Evolutionary conservation across 495 filamentous ascomycete genomes (phyloP), one percentile per base, ranked within the genome.

Genomic region (Jackrogersella minutella): DNA sequence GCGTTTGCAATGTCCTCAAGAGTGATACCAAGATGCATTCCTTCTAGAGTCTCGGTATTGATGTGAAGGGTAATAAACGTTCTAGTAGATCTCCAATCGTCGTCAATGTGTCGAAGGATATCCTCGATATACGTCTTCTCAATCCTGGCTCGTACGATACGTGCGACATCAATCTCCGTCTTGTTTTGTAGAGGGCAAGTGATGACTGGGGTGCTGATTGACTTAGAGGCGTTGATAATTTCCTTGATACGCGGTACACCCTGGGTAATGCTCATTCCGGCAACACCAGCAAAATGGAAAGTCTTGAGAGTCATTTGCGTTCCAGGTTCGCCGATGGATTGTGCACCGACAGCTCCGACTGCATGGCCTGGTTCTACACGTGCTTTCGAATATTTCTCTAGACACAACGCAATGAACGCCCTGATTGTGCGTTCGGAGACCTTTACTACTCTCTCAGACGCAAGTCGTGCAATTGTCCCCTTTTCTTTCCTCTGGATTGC

Each of bases 261-360:
- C 73, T 97, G 92, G 0, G 96, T 99, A 70, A 98, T 95, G 83
- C 91, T 96, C 94, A 99, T 97, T 71, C 93, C 93, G 21, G 94
- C 96, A 64, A 99, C 96, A 90, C 95, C 95, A 71, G 95, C 95
- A 80, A 99, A 99, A 89, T 99, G 95, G 88, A 99, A 99, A 75
- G 95, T 99, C 80, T 98, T 98, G 70, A 99, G 81, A 1, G 95
- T 99, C 96, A 99, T 99, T 77, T 99, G 96, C 3, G 96, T 99
- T 74, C 96, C 95, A 0, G 96, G 95, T 72, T 99, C 96, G 73
- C 96, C 95, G 72, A 99, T 98, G 26, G 93, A 97, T 77, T 99
- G 96, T 11, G 96, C 96, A 68, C 94, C 95, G 31, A 98, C 92
- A 9, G 95, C 96, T 56, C 96, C 95, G n/a, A 98, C 95, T 10